These are phyloP conservation scores for Ambrosia hybrid DNA, from an alignment of 140 eudicot genomes.

Conservation along the genomic window DNA sequence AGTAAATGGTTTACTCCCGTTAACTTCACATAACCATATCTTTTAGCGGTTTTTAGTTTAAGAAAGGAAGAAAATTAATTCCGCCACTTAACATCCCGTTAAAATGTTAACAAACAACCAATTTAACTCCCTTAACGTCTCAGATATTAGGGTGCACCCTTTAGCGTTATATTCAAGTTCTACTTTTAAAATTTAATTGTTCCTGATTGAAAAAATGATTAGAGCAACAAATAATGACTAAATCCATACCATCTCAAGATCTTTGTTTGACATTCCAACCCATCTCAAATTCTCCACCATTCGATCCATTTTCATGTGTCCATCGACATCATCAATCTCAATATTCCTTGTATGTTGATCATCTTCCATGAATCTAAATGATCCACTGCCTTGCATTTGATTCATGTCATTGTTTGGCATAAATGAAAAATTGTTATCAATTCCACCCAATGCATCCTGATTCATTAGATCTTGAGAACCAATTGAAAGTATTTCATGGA, in stretches of 20 bases:
- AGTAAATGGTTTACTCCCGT: too few relatives aligned
- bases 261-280: slow-evolving; percentile 78
- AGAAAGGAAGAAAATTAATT: too few relatives aligned
- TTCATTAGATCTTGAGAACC: slow-evolving; percentile 67
- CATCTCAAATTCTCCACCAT: slow-evolving; percentile 61
- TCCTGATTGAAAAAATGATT: not conserved
- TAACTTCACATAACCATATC: too few relatives aligned
- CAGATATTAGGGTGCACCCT: too few relatives aligned
- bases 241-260: slow-evolving; percentile 51
- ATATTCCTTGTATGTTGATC: slow-evolving; percentile 36
- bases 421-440: slow-evolving; percentile 58
- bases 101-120: too few relatives aligned
- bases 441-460: slow-evolving; percentile 61
- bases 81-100: too few relatives aligned
- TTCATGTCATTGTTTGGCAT: slow-evolving; percentile 30
- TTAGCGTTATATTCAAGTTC: too few relatives aligned
- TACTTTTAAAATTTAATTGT: not conserved
- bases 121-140: too few relatives aligned
- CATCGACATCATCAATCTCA: slow-evolving; percentile 45
- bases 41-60: too few relatives aligned
- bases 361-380: slow-evolving; percentile 44
- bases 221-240: not conserved
- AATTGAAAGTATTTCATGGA: slow-evolving; percentile 71
- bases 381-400: slow-evolving; percentile 40
- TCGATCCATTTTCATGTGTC: slow-evolving; percentile 42